Evolutionary conservation across 345 rosid species (phyloP), one percentile per base, ranked within the genome.

Genomic region (Cochlearia excelsa): DNA sequence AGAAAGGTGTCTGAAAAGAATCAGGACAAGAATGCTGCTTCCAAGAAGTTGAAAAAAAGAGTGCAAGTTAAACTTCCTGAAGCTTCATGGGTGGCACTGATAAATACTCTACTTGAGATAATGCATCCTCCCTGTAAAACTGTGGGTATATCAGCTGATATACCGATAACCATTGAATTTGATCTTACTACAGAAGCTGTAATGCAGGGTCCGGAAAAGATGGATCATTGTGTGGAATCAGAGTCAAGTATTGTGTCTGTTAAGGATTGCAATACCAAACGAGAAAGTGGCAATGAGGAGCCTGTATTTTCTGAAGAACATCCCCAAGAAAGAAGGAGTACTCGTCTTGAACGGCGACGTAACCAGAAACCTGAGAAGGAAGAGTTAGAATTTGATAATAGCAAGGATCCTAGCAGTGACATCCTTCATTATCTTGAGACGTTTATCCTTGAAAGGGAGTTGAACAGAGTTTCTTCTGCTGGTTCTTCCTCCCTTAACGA

Each of bases 291-390:
- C 58, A 53, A 59, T 74, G 52, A 77, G 69, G 87, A 83, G 58
- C 38, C 74, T 65, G 68, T 16, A 46, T 47, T 63, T 65, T 70
- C 67, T 57, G 89, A 82, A 65, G 99, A 87, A 51, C 99, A 89
- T 26, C 91, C 91, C 51, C 85, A 86, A 68, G 99, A 89, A 79
- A 89, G 99, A 69, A 81, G 97, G 54, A 93, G 99, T 76, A 84
- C 86, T 73, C 95, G 99, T 68, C 97, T 90, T 72, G 95, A 83
- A 74, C 86, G 88, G 77, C 89, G 86, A 66, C 80, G 98, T 67
- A 86, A 84, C 76, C 99, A 91, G 76, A 93, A 87, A 79, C 94
- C 97, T 4, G 94, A 75, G 54, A 93, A 93, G 81, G 99, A 81
- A 72, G 95, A 84, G 65, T 47, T 69, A 59, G 97, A 81, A 70